Evolutionary conservation across 257 asterid species (phyloP), one percentile per base, ranked within the genome.

Genomic region (Cruciata laevipes): DNA sequence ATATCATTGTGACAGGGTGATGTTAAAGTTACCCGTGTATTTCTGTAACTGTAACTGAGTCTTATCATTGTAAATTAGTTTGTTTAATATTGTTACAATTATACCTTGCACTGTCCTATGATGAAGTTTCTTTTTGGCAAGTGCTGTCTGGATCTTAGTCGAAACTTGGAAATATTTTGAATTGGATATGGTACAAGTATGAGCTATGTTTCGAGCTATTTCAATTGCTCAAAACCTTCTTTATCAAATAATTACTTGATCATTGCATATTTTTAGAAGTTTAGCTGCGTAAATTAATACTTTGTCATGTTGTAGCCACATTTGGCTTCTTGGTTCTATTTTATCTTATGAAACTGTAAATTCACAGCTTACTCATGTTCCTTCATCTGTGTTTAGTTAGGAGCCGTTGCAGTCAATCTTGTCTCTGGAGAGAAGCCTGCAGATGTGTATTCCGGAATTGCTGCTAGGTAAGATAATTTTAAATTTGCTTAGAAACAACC

Each of bases 371-470:
- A 63, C 61, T 12, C 8, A 27, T 24, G 27, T 47, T 40, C 27
- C 69, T 55, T 60, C 74, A 57, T 73, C 65, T 75, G 30, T 77
- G 32, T 77, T 63, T 85, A 94, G 99, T 82, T 88, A 65, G 97
- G 97, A 78, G 99, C 99, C 65, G 90, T 78, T 56, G 97, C 99
- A 17, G 99, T 94, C 82, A 94, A 94, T 85, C 96, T 94, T 76
- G 85, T 84, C 71, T 82, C 83, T 0, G 97, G 96, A 77, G 99
- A 88, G 52, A 90, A 94, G 73, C 99, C 97, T 59, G 97, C 99
- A 67, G 99, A 94, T 75, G 97, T 90, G 76, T 94, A 94, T 79
- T 88, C 99, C 0, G 99, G 95, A 74, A 94, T 94, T 66, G 99
- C 99, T 77, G 81, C 96, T 63, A 84, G 97, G 99, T 88, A 73